These are phyloP conservation scores for Suillus brevipes DNA, from an alignment of 768 basidiomycete species.

Conservation along the genomic window DNA sequence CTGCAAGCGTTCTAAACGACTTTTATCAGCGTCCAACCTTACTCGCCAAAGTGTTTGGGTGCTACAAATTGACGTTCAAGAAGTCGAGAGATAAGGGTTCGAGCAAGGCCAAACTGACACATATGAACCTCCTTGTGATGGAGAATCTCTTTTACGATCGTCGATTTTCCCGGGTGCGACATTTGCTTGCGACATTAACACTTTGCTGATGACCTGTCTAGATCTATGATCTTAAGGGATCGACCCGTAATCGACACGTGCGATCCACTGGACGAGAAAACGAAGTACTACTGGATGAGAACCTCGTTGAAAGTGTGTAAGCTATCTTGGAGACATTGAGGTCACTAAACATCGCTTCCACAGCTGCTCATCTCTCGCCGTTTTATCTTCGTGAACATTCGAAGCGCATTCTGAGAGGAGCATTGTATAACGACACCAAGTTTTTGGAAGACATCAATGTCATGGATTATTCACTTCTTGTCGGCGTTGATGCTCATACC, in stretches of 20 bases:
- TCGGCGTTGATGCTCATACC: constrained; percentile 87
- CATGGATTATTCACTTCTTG: constrained; percentile 96
- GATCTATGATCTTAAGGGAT: constrained; percentile 98
- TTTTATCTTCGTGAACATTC: constrained; percentile 97
- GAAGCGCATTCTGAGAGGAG: constrained; percentile 87
- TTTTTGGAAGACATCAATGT: constrained; percentile 94
- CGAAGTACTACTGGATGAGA: constrained; percentile 95
- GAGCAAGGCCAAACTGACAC: constrained; percentile 73
- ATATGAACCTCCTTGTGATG: constrained; percentile 97
- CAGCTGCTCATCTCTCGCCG: constrained; percentile 83
- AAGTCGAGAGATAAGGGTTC: constrained; percentile 69
- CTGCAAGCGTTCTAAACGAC: constrained; percentile 2
- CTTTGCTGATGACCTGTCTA: constrained; percentile 30
- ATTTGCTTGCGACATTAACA: background rate
- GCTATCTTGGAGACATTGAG: background rate
- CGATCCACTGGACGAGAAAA: constrained; percentile 88
- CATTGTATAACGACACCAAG: constrained; percentile 92
- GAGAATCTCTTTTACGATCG: constrained; percentile 96
- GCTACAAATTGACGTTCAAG: constrained; percentile 90
- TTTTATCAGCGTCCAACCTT: constrained; percentile 79
- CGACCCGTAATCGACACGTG: constrained; percentile 90
- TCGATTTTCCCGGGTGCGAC: constrained; percentile 78
- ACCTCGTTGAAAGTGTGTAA: constrained; percentile 82
- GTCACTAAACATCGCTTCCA: constrained; percentile 13
- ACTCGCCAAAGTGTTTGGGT: constrained; percentile 95